These are phyloP conservation scores for Phytophthora citricola DNA, from an alignment of 352 stramenopile genomes.

Conservation along the genomic window DNA sequence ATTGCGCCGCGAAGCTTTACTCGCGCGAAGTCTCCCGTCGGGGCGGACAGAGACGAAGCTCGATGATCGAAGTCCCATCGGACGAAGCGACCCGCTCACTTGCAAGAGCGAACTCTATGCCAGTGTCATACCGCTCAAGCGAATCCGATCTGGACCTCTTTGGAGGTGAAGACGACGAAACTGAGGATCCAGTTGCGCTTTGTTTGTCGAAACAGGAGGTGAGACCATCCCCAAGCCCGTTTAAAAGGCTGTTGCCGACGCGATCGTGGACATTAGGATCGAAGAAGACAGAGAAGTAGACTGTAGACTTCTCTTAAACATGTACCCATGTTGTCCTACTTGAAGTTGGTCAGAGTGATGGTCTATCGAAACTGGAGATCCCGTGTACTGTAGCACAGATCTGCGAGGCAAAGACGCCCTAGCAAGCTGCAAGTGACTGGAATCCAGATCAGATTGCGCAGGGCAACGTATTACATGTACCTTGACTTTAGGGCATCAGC, in stretches of 20 bases:
- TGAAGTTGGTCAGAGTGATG: constrained; percentile 29
- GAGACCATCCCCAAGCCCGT: neutral
- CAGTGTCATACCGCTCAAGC: constrained; percentile 12
- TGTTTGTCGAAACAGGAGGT: constrained; percentile 7
- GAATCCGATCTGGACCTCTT: constrained; percentile 26
- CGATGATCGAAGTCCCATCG: constrained; percentile 16
- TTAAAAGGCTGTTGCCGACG: neutral
- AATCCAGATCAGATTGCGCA: too few relatives aligned
- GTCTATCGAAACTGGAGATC: constrained; percentile 2
- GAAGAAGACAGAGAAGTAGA: constrained; percentile 8
- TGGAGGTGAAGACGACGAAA: neutral
- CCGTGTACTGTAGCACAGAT: too few relatives aligned
- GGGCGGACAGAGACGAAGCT: constrained; percentile 11
- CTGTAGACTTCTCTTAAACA: neutral
- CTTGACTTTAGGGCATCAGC: too few relatives aligned
- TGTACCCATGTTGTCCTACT: constrained; percentile 20
- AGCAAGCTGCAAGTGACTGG: constrained; percentile 7
- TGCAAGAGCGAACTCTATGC: constrained; percentile 22
- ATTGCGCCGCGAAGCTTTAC: constrained; percentile 1
- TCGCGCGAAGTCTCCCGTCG: neutral
- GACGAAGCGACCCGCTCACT: neutral
- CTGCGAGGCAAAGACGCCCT: neutral
- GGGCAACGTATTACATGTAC: too few relatives aligned
- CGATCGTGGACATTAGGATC: constrained; percentile 9
- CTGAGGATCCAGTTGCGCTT: neutral